Evolutionary conservation across 2,329 filamentous ascomycete species (phyloP).

Genomic region (Colletotrichum lupini): DNA sequence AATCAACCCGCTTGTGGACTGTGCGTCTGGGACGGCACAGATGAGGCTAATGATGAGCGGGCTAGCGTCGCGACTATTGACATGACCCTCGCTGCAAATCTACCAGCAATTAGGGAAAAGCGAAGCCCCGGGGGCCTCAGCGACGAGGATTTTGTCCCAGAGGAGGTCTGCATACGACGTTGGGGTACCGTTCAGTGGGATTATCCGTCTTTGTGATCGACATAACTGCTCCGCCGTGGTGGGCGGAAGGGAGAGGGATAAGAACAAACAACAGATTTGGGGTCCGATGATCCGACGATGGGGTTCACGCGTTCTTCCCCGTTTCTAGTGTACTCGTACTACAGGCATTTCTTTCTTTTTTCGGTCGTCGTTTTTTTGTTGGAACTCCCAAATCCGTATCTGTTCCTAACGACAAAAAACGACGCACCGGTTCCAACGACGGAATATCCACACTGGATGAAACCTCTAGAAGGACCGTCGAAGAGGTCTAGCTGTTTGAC

Average conservation of each 20-base stretch:
- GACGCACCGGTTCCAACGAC: neutral
- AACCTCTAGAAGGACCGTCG: conserved; percentile 15
- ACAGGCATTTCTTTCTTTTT: conserved; percentile 12
- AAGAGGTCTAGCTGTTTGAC: neutral
- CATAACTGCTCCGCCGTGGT: neutral
- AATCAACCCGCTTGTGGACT: neutral
- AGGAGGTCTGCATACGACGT: conserved; percentile 1
- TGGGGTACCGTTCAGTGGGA: neutral
- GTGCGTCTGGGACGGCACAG: neutral
- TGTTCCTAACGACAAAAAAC: too few species aligned
- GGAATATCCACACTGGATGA: conserved; percentile 2
- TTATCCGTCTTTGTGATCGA: conserved; percentile 21
- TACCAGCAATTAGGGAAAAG: conserved; percentile 7
- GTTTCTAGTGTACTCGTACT: neutral
- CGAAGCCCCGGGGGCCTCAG: neutral
- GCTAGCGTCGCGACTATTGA: conserved; percentile 23
- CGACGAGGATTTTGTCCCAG: neutral
- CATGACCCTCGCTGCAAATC: neutral
- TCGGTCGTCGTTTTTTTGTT: neutral
- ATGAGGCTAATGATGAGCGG: conserved; percentile 15
- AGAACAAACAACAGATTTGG: neutral
- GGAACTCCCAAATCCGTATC: neutral
- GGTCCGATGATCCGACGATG: conserved; percentile 13
- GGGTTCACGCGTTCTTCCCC: conserved; percentile 3
- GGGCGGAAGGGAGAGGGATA: neutral